Base-by-base conservation (phyloP, 2,329 filamentous ascomycete genomes). In the Cladosporium colombiae region DNA sequence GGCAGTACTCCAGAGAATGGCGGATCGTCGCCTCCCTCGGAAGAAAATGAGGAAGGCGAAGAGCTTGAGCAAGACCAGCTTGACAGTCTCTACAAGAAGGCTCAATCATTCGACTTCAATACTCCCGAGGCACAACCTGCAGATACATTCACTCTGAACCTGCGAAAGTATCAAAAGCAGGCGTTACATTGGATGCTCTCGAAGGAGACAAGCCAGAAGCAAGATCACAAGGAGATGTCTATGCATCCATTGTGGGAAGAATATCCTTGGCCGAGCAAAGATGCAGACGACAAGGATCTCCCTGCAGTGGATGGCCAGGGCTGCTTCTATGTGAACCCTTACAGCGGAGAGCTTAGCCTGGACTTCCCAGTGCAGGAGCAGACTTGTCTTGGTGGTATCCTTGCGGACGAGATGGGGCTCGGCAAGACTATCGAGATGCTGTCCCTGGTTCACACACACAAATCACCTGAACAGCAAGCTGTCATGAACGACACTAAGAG, bases 381-480 rank as follows among this genome's bases (percentile, higher is more conserved):
- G 74, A 92, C 96, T 75, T 99, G 95, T 71, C 82, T 97, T 0
- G 95, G 95, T 53, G 95, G 95, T 6, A 91, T 99, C 65, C 81
- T 99, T 50, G 95, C 95, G 10, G 95, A 99, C 73, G 91, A 98
- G 78, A 99, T 99, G 95, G 95, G 95, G 56, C 83, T 99, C 1
- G 95, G 95, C 37, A 99, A 99, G 81, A 99, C 95, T 0, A 98
- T 99, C 62, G 94, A 99, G 75, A 98, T 99, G 93, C 86, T 99
- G 68, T 95, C 92, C 78, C 81, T 99, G 59, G 86, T 99, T 5
- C 95, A 99, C 76, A 87, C 91, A 0, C 91, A 98, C 75, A 88
- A 86, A 68, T 89, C 88, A 11, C 74, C 74, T 2, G 74, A 75
- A 62, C 74, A 75, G 57, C 66, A 74, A 62, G 74, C 72, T 13